Evolutionary conservation across 371 early-diverging fungal genomes (phyloP).

Genomic region (Mortierella sp.): DNA sequence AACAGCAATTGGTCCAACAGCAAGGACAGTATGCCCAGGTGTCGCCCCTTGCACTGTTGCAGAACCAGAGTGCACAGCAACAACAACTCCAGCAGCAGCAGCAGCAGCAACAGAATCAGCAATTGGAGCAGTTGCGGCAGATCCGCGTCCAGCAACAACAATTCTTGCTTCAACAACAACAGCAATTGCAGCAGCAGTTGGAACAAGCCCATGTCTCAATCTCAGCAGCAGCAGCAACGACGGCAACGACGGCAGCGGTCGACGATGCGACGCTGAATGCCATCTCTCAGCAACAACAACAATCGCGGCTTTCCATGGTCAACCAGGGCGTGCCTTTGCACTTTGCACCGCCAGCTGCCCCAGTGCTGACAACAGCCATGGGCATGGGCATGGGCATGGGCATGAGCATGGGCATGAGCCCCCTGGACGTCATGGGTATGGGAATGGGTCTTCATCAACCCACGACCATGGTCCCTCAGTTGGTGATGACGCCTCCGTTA

Average conservation of each 20-base stretch:
- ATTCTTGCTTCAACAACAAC: conserved; percentile 27
- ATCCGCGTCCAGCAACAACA: conserved; percentile 45
- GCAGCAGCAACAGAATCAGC: conserved; percentile 7
- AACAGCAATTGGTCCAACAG: conserved; percentile 20
- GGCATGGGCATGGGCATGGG: conserved; percentile 46
- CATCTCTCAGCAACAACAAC: neutral
- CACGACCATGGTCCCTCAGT: conserved; percentile 7
- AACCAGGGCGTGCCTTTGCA: conserved; percentile 20
- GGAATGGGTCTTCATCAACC: conserved; percentile 13
- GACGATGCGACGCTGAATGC: neutral
- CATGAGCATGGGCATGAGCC: conserved; percentile 36
- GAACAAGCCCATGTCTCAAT: conserved; percentile 21
- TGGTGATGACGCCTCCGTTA: conserved; percentile 22
- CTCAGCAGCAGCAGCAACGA: neutral
- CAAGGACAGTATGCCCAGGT: conserved; percentile 18
- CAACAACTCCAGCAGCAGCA: neutral
- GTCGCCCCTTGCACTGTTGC: conserved; percentile 28
- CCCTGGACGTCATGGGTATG: conserved; percentile 22
- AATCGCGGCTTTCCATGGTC: neutral
- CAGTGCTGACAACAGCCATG: conserved; percentile 40
- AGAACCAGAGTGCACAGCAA: conserved; percentile 2
- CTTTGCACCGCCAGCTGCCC: conserved; percentile 32
- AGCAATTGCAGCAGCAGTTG: conserved; percentile 40
- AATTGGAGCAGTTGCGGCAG: conserved; percentile 35
- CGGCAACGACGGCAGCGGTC: neutral